Evolutionary conservation across 257 asterid genomes (phyloP), one percentile per base, ranked within the genome.

Genomic region (Dorcoceras hygrometricum): DNA sequence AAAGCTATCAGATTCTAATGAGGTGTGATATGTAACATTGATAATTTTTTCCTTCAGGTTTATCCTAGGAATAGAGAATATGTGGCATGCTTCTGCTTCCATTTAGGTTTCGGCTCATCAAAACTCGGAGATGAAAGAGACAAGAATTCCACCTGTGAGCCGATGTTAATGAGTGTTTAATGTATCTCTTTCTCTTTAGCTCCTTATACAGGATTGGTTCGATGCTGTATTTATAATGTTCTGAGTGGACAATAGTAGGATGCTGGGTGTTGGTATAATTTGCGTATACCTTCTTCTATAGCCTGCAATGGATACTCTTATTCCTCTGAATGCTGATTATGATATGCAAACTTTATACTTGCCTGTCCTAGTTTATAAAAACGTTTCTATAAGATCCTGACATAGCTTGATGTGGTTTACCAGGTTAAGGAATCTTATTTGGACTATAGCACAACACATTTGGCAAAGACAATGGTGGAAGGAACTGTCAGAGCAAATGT

Each of bases 361-460:
- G 16, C 0, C 18, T 18, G 26, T 25, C 57, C 32, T 32, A 7
- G 46, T 54, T 62, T 22, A 10, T 39, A 10, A 25, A 43, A 39
- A 25, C 32, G 11, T 14, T 65, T 36, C 28, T 31, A 71, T 43
- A 23, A 20, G 32, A 69, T 61, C 63, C 66, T 72, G 65, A 74
- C 66, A 14, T 28, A 62, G 63, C 32, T 23, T 67, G 59, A 16
- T 63, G 62, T 73, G 48, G 36, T 73, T n/a, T 67, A 23, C 28
- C 77, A 87, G 91, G 87, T 77, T 67, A 78, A 61, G 61, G 62
- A 74, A 24, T 66, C 71, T 75, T 66, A 71, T 56, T 64, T 82
- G 51, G 77, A 84, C 62, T 80, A 81, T n/a, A 71, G 70, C 46
- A 76, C 74, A 79, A 80, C 84, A 59, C 62, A 71, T 22, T 56